A percentile compares a stretch with the other conserved stretches of the same genome.
These are phyloP conservation scores for Alternaria alternata DNA, from an alignment of 2,329 filamentous ascomycete genomes.

Conservation along the genomic window DNA sequence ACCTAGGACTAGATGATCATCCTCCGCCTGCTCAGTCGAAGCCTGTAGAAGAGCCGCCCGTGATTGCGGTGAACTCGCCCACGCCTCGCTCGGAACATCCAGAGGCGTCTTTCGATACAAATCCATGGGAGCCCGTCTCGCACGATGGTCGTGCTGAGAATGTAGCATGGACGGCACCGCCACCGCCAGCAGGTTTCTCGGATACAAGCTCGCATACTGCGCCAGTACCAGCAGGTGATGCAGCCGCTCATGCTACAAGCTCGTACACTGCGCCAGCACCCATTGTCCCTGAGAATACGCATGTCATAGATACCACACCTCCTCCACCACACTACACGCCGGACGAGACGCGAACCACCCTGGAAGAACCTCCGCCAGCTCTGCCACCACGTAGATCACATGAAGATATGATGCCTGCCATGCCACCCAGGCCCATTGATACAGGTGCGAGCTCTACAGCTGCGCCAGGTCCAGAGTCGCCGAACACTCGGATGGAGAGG, in stretches of 20 bases:
- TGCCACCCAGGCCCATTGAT: conserved; percentile 47
- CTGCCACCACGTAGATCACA: conserved; percentile 44
- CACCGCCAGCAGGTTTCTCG: background rate
- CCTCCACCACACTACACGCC: conserved; percentile 11
- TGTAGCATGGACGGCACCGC: background rate
- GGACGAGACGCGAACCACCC: conserved; percentile 2
- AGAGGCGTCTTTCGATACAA: conserved; percentile 34
- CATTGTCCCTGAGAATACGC: conserved; percentile 37
- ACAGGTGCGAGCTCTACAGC: conserved; percentile 25
- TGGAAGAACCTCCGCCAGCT: conserved; percentile 41
- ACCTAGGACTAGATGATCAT: conserved; percentile 45
- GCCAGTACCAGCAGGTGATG: too few relatives aligned
- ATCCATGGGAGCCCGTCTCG: conserved; percentile 36
- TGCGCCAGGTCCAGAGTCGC: conserved; percentile 48
- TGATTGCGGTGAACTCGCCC: conserved; percentile 37
- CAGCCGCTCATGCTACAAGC: conserved; percentile 18
- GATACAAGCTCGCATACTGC: background rate
- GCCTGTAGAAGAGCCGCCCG: conserved; percentile 35
- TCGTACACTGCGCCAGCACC: conserved; percentile 33
- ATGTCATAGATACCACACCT: conserved; percentile 31
- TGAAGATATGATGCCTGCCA: conserved; percentile 44
- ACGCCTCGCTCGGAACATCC: conserved; percentile 31
- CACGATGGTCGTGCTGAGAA: background rate
- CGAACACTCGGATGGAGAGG: conserved; percentile 50
- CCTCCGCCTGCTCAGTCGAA: conserved; percentile 20